Base-by-base conservation (phyloP, 371 early-diverging fungal genomes). In the Smittium culicis region DNA sequence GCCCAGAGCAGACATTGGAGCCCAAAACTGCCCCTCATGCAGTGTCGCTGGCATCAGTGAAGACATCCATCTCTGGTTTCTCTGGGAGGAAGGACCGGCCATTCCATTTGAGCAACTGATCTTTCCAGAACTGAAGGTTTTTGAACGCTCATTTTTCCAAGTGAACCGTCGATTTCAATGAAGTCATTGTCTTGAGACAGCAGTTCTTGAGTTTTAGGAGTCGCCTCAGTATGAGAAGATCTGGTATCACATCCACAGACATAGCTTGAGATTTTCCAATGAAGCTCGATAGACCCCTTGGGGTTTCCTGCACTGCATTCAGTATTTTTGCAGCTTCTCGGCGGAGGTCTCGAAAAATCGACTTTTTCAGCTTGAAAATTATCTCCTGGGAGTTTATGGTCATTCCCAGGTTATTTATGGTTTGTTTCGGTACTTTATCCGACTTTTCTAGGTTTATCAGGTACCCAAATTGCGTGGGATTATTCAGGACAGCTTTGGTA, bases 321-420 rank as follows among this genome's bases (percentile, higher is more conserved):
- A n/a, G 29, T 59, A 64, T 5, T 34, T 59, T 31, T 33, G 27
- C 64, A 29, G 64, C 64, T n/a, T 54, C 54, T 24, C 64, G 5
- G 5, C n/a, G 5, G 16, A 64, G n/a, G 34, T 28, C 29, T 66
- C 66, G 2, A 1, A 66, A 33, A 34, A 8, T 58, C 14, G 20
- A 1, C 20, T 67, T 11, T 1, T 11, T 55, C 1, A 68, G 54
- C 11, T 11, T 29, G 17, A 68, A 34, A 0, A 17, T 20, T 67
- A 61, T 68, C 5, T 3, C 20, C 8, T 1, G 3, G 35, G 77
- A 76, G 35, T 76, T 76, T 61, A 76, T 75, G 25, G 69, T 73
- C 55, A 76, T 75, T 0, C 77, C 77, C 14, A 76, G 68, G 64
- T 75, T 72, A 28, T 73, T 35, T 64, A 75, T 74, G 69, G 68